Conservation (phyloP, 441 rosid species). For the Gossypium gossypioides region DNA sequence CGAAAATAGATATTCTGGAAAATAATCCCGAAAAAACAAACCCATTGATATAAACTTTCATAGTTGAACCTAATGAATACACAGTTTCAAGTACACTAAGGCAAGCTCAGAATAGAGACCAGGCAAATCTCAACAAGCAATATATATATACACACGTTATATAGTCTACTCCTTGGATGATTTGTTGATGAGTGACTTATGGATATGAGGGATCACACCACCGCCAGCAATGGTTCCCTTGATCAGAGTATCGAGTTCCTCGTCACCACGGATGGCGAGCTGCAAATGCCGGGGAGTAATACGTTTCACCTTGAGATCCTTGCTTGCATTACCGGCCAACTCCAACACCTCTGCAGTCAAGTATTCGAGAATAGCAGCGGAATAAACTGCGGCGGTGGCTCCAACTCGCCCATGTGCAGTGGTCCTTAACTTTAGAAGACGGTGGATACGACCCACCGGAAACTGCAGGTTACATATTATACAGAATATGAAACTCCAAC, state of each 20-base stretch:
- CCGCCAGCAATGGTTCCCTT: constrained; percentile 72
- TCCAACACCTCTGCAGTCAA: constrained; percentile 9
- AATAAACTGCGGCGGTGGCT: constrained; percentile 38
- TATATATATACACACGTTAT: too few species aligned
- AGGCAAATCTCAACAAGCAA: too few species aligned
- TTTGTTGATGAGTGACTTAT: not conserved
- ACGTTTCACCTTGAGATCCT: constrained; percentile 45
- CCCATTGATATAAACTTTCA: too few species aligned
- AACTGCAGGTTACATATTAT: constrained; percentile 35
- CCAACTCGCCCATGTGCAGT: constrained; percentile 72
- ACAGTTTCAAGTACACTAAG: too few species aligned
- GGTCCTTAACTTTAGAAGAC: constrained; percentile 49
- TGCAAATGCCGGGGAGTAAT: constrained; percentile 66
- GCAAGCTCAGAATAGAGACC: too few species aligned
- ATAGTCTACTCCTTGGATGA: not conserved
- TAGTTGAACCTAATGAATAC: too few species aligned
- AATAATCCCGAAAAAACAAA: too few species aligned
- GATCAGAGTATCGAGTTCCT: constrained; percentile 43
- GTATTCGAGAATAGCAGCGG: constrained; percentile 35
- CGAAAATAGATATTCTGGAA: too few species aligned
- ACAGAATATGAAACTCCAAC: not conserved
- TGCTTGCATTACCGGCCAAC: constrained; percentile 63
- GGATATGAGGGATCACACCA: constrained; percentile 27
- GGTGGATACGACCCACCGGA: constrained; percentile 55
- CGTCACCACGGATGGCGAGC: constrained; percentile 53